Percentiles rank a stretch among this genome's conserved stretches.
phyloP scores from a whole-genome alignment of 805 yeast genomes.

The Candida ficus region DNA sequence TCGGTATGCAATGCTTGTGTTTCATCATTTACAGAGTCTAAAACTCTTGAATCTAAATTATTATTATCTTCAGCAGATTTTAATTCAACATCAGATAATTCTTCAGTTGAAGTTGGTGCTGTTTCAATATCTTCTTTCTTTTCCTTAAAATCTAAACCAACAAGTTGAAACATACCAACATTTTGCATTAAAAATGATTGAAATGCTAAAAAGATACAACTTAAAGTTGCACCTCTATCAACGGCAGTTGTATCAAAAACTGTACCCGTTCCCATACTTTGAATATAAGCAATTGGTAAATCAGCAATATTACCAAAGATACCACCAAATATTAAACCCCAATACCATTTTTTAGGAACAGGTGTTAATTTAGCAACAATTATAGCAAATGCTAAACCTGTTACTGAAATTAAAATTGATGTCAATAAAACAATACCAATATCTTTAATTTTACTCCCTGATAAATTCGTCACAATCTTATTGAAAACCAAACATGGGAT shows the following conservation, averaged over 20 bases:
- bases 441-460: slow-evolving; percentile 46
- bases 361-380: slow-evolving; percentile 33
- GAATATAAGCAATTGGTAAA: slow-evolving; percentile 49
- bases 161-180: slow-evolving; percentile 65
- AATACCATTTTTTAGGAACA: slow-evolving; percentile 43
- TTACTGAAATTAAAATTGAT: slow-evolving; percentile 27
- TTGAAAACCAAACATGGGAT: slow-evolving; percentile 51
- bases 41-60: too few relatives aligned
- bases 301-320: slow-evolving; percentile 47
- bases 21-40: neutral
- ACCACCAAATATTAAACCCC: slow-evolving; percentile 44
- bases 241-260: slow-evolving; percentile 36
- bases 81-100: neutral
- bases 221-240: slow-evolving; percentile 45
- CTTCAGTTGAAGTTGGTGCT: too few relatives aligned
- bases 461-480: slow-evolving; percentile 45
- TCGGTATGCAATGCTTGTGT: too few relatives aligned
- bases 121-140: slow-evolving; percentile 3
- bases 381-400: slow-evolving; percentile 37
- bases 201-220: slow-evolving; percentile 39
- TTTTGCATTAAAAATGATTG: slow-evolving; percentile 69
- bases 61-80: neutral
- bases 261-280: slow-evolving; percentile 38
- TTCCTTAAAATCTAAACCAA: slow-evolving; percentile 61
- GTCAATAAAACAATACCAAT: slow-evolving; percentile 38